phyloP scores from a whole-genome alignment of 2,329 filamentous ascomycete species.

The Tolypocladium paradoxum region DNA sequence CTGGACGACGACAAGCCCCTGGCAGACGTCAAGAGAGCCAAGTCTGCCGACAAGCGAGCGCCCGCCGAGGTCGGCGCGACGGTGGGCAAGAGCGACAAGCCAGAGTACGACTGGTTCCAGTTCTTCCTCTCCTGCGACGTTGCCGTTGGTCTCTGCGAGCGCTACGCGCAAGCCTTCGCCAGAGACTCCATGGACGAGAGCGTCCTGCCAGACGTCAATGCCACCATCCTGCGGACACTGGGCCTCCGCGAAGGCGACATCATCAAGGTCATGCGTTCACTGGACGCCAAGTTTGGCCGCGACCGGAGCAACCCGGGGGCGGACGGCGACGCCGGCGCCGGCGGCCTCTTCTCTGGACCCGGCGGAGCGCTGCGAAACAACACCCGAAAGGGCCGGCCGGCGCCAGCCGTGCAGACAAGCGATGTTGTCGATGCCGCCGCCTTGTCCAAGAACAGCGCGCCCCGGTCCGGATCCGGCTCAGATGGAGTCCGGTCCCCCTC shows the following conservation, averaged over 20 bases:
- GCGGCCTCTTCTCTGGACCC: conserved; percentile 81
- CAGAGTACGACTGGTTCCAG: conserved; percentile 96
- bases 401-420: conserved; percentile 74
- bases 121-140: conserved; percentile 94
- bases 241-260: conserved; percentile 96
- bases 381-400: conserved; percentile 80
- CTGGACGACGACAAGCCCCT: conserved; percentile 91
- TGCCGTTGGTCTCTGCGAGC: conserved; percentile 83
- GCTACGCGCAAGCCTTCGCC: conserved; percentile 81
- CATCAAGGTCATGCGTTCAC: conserved; percentile 80
- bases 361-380: conserved; percentile 90
- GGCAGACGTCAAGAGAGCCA: conserved; percentile 63
- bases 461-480: conserved; percentile 9
- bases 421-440: conserved; percentile 82
- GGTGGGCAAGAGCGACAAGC: conserved; percentile 48
- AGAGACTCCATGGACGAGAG: conserved; percentile 95
- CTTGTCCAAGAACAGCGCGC: conserved; percentile 51
- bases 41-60: conserved; percentile 16
- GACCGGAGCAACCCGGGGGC: conserved; percentile 39
- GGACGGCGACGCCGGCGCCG: conserved; percentile 47
- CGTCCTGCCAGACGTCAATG: conserved; percentile 79
- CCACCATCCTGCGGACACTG: conserved; percentile 70
- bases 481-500: conserved; percentile 12
- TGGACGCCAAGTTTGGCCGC: conserved; percentile 73
- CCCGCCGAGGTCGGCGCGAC: conserved; percentile 43